Percentiles rank a stretch among this genome's conserved stretches.
Evolutionary conservation across 495 filamentous ascomycete genomes (phyloP).

Genomic region (Tuber umbilicatum): DNA sequence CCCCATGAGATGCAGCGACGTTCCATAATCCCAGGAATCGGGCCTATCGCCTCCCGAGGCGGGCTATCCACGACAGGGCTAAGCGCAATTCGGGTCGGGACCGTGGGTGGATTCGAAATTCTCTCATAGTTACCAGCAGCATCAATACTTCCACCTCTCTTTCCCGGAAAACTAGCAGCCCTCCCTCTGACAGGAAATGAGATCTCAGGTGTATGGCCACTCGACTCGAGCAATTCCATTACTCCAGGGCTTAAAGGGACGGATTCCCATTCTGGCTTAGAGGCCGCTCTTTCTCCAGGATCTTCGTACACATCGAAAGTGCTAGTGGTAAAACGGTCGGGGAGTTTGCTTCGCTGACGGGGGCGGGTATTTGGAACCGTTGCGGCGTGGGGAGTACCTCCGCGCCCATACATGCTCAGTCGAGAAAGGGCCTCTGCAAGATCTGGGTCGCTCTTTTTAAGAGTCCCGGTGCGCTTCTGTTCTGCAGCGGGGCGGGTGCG

Average conservation of each 20-base stretch:
- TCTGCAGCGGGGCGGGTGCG: background rate
- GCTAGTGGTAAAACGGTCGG: background rate
- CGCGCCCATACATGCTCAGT: background rate
- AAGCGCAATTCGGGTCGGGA: background rate
- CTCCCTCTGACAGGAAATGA: background rate
- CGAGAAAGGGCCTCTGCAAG: background rate
- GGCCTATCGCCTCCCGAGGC: background rate
- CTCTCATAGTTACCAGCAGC: background rate
- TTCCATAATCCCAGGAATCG: background rate
- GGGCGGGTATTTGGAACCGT: background rate
- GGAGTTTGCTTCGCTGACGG: conserved; percentile 1
- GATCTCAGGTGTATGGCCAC: background rate
- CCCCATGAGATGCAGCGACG: background rate
- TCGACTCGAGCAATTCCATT: background rate
- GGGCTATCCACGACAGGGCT: background rate
- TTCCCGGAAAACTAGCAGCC: background rate
- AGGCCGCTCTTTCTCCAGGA: background rate
- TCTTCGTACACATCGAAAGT: background rate
- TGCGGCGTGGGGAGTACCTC: background rate
- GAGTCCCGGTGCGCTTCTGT: background rate
- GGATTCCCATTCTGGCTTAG: background rate
- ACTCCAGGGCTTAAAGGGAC: background rate
- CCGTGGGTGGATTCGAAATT: background rate
- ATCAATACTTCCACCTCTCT: background rate
- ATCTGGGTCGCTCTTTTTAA: background rate